These are phyloP conservation scores for Cetradonia linearis DNA, from an alignment of 495 filamentous ascomycete genomes.

Conservation along the genomic window DNA sequence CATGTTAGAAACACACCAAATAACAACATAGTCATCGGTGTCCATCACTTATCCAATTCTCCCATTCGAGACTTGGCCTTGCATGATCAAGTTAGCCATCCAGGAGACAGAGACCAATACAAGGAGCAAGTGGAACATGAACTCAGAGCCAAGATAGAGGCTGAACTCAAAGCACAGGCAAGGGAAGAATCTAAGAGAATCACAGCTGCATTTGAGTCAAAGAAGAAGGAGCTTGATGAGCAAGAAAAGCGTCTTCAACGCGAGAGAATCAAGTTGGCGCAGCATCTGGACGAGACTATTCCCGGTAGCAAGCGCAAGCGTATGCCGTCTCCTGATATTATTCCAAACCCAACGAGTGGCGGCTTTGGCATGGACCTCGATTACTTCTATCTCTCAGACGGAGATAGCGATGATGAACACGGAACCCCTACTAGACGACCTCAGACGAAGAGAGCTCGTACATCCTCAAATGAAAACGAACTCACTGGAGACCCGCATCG, in stretches of 20 bases:
- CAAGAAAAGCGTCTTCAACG: slow-evolving; percentile 1
- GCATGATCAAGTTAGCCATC: not conserved
- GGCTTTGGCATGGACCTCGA: slow-evolving; percentile 38
- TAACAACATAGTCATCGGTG: not conserved
- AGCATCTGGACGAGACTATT: not conserved
- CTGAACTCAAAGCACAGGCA: not conserved
- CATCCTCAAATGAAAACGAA: not conserved
- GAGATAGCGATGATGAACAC: slow-evolving; percentile 24
- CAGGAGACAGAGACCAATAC: not conserved
- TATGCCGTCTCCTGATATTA: slow-evolving; percentile 34
- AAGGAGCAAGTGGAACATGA: slow-evolving; percentile 11
- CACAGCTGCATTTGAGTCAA: slow-evolving; percentile 2
- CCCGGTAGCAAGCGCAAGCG: slow-evolving; percentile 35
- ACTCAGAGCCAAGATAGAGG: not conserved
- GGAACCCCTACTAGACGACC: slow-evolving; percentile 4
- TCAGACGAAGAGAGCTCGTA: slow-evolving; percentile 12
- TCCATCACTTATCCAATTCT: not conserved
- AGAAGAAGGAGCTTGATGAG: slow-evolving; percentile 6
- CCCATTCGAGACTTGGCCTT: not conserved
- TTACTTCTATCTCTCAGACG: slow-evolving; percentile 35
- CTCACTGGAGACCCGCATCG: slow-evolving; percentile 4
- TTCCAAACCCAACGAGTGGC: slow-evolving; percentile 36
- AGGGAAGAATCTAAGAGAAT: slow-evolving; percentile 1
- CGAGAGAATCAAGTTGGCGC: slow-evolving; percentile 13
- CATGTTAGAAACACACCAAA: not conserved